phyloP scores from a whole-genome alignment of 179 eudicot genomes.

The Spinacia oleracea region DNA sequence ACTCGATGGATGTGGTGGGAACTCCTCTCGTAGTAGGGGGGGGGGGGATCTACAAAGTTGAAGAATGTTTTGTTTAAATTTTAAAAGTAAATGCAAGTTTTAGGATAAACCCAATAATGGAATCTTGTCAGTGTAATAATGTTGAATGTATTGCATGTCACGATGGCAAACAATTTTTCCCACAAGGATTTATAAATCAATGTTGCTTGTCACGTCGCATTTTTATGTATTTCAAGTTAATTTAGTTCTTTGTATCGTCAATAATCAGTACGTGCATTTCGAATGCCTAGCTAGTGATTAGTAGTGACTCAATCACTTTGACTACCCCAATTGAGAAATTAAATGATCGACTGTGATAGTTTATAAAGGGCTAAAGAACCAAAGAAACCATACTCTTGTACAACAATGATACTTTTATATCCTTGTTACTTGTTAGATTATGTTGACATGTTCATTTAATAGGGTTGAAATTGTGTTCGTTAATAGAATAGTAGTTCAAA shows the following conservation, averaged over 20 bases:
- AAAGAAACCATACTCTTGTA: background rate
- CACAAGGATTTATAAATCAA: background rate
- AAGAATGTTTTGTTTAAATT: too few relatives aligned
- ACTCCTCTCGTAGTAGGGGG: too few relatives aligned
- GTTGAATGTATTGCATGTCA: constrained; percentile 17
- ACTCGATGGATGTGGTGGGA: too few relatives aligned
- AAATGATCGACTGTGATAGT: background rate
- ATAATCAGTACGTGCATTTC: background rate
- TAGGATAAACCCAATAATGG: background rate
- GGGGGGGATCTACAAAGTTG: too few relatives aligned
- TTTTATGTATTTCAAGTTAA: background rate
- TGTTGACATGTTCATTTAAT: background rate
- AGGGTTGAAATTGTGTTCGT: too few relatives aligned
- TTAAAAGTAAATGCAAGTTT: too few relatives aligned
- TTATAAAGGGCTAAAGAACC: too few relatives aligned
- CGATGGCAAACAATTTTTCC: constrained; percentile 7
- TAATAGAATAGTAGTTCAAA: too few relatives aligned
- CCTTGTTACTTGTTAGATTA: background rate
- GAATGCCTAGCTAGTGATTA: too few relatives aligned
- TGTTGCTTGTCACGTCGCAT: constrained; percentile 27
- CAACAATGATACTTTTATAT: background rate
- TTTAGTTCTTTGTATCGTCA: background rate
- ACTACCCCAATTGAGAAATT: background rate
- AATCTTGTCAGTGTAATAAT: background rate
- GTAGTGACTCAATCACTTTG: background rate